These are phyloP conservation scores for Cucumis melo DNA, from an alignment of 306 rosid species.

Conservation along the genomic window DNA sequence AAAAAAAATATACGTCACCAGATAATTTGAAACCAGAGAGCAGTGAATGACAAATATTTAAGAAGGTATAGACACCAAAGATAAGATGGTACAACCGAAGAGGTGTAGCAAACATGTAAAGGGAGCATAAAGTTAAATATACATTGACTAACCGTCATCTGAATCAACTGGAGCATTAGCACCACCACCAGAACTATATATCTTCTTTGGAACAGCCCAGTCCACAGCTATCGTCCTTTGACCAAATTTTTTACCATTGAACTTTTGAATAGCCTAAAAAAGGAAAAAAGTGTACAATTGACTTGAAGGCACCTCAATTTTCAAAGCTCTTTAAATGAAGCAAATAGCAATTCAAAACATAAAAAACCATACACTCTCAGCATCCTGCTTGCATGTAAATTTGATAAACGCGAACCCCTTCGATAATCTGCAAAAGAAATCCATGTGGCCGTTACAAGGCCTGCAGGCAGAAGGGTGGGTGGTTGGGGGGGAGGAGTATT, in stretches of 20 bases:
- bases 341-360: slow-evolving; percentile 1
- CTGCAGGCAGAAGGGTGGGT: neutral
- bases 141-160: slow-evolving; percentile 42
- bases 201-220: slow-evolving; percentile 84
- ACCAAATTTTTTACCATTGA: slow-evolving; percentile 57
- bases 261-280: slow-evolving; percentile 60
- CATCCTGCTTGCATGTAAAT: slow-evolving; percentile 78
- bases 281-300: neutral
- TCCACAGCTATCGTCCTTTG: slow-evolving; percentile 91
- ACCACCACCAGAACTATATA: slow-evolving; percentile 40
- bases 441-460: neutral
- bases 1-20: too few relatives aligned
- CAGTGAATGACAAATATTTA: neutral
- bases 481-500: neutral
- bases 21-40: neutral
- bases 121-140: neutral
- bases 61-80: neutral
- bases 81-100: neutral
- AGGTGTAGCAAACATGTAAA: neutral
- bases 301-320: neutral
- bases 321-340: neutral
- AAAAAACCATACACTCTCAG: slow-evolving; percentile 50
- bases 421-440: slow-evolving; percentile 48
- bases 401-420: slow-evolving; percentile 94
- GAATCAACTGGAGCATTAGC: slow-evolving; percentile 25